Conservation (phyloP, 192 early-diverging fungal species). For the Backusella tarrabulga region DNA sequence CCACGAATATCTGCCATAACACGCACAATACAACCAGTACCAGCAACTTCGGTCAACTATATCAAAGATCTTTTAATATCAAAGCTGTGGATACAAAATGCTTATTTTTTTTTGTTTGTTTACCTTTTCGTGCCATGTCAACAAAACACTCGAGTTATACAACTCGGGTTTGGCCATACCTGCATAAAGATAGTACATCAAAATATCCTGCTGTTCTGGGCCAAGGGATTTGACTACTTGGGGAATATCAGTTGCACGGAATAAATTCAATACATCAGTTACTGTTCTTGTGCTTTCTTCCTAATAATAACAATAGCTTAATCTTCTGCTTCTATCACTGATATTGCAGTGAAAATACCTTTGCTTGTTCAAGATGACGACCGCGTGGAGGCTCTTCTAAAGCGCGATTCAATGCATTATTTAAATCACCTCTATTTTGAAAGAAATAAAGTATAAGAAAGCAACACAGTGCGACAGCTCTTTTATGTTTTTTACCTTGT, state of each 20-base stretch:
- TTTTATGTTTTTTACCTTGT: slow-evolving; percentile 40
- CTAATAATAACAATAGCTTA: slow-evolving; percentile 37
- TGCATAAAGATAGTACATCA: slow-evolving; percentile 93
- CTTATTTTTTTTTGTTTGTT: neutral
- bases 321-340: neutral
- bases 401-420: slow-evolving; percentile 58
- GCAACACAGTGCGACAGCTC: neutral
- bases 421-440: slow-evolving; percentile 48
- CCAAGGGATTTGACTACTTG: slow-evolving; percentile 58
- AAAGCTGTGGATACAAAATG: too few relatives aligned
- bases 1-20: slow-evolving; percentile 87
- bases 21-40: slow-evolving; percentile 86
- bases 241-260: slow-evolving; percentile 68
- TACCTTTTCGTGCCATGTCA: slow-evolving; percentile 96
- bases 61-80: neutral
- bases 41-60: slow-evolving; percentile 82
- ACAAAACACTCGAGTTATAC: slow-evolving; percentile 79
- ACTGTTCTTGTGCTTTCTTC: slow-evolving; percentile 74
- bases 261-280: slow-evolving; percentile 76
- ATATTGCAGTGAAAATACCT: slow-evolving; percentile 59
- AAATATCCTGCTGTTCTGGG: slow-evolving; percentile 65
- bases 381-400: slow-evolving; percentile 76
- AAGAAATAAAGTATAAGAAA: neutral
- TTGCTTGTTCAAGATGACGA: slow-evolving; percentile 51
- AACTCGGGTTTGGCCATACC: slow-evolving; percentile 83